phyloP scores from a whole-genome alignment of 768 basidiomycete species.

The Suillus ampliporus region DNA sequence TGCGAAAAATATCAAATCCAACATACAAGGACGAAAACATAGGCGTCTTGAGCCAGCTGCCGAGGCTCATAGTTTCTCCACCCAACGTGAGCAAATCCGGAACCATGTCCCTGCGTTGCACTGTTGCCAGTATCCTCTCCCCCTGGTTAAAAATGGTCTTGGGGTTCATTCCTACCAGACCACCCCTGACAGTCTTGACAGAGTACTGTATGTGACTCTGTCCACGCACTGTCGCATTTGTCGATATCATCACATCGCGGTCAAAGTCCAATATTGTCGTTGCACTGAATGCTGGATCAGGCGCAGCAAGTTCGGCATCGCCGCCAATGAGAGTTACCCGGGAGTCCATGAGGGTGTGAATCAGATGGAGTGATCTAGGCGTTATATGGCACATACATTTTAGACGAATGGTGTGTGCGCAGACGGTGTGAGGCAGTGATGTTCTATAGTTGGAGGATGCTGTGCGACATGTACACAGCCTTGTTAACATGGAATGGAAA shows the following conservation, averaged over 20 bases:
- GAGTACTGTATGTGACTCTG: constrained; percentile 1
- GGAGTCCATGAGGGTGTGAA: background rate
- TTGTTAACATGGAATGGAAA: too few relatives aligned
- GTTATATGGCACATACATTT: background rate
- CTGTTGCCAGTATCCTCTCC: constrained; percentile 10
- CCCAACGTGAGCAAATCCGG: constrained; percentile 10
- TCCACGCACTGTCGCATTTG: constrained; percentile 5
- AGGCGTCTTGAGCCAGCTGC: constrained; percentile 10
- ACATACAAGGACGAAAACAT: constrained; percentile 7
- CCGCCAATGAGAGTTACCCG: background rate
- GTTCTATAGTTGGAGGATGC: background rate
- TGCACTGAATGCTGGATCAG: background rate
- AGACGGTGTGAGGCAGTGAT: background rate
- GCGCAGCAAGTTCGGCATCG: background rate
- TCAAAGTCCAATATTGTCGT: constrained; percentile 10
- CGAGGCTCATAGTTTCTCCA: background rate
- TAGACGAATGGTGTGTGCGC: too few relatives aligned
- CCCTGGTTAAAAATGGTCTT: constrained; percentile 5
- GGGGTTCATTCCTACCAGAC: background rate
- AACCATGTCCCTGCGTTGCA: constrained; percentile 7
- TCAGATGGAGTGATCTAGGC: background rate
- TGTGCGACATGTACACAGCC: background rate
- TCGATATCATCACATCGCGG: constrained; percentile 7
- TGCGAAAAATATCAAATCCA: background rate
- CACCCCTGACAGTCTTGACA: background rate